Conservation (phyloP, 257 asterid genomes). For the Rhazya stricta region DNA sequence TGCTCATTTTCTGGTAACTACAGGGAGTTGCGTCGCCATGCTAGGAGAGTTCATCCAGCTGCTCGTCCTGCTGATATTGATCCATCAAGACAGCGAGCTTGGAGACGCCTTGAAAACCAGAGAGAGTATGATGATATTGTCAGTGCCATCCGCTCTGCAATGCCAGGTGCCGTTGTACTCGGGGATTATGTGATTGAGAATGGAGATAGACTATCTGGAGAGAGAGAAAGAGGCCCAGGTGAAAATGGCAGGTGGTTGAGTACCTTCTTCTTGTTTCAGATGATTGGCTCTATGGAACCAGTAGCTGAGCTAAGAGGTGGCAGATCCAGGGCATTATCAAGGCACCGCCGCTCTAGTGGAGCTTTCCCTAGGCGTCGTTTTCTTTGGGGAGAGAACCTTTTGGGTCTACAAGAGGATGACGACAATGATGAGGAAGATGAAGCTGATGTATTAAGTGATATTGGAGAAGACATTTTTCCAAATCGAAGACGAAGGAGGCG, state of each 20-base stretch:
- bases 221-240: slow-evolving; percentile 33
- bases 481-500: slow-evolving; percentile 37
- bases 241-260: slow-evolving; percentile 61
- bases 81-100: slow-evolving; percentile 69
- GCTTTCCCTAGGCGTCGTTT: slow-evolving; percentile 55
- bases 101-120: slow-evolving; percentile 72
- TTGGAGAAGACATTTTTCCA: slow-evolving; percentile 33
- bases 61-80: slow-evolving; percentile 80
- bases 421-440: slow-evolving; percentile 27
- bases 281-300: slow-evolving; percentile 67
- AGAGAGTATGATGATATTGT: slow-evolving; percentile 76
- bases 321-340: slow-evolving; percentile 58
- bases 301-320: slow-evolving; percentile 51
- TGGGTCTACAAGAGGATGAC: slow-evolving; percentile 48
- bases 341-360: slow-evolving; percentile 54
- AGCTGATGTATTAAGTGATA: slow-evolving; percentile 30
- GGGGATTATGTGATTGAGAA: slow-evolving; percentile 85
- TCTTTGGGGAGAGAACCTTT: slow-evolving; percentile 73
- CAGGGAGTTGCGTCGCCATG: slow-evolving; percentile 71
- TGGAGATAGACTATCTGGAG: slow-evolving; percentile 46
- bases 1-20: slow-evolving; percentile 70
- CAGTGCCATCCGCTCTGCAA: slow-evolving; percentile 68
- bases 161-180: slow-evolving; percentile 80
- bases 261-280: slow-evolving; percentile 75
- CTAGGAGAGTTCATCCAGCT: slow-evolving; percentile 76